A percentile compares a stretch with the other conserved stretches of the same genome.
Conservation (phyloP, 1,284 basidiomycete genomes). For the Apiotrichum siamense region DNA sequence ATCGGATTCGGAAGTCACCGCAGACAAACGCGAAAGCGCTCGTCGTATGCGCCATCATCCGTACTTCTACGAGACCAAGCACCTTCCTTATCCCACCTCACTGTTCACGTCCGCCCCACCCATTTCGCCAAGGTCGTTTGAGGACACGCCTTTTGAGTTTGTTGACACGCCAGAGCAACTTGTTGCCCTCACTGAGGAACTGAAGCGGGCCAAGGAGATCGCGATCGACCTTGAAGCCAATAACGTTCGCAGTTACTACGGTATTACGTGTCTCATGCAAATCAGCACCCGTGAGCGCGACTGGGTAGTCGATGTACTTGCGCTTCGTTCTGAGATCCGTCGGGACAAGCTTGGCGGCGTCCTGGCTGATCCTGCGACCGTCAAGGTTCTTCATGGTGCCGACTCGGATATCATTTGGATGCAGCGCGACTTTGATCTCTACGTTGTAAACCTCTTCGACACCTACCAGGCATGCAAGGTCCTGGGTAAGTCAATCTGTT, state of each 20-base stretch:
- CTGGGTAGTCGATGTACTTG: constrained; percentile 77
- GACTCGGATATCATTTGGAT: constrained; percentile 94
- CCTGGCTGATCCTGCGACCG: constrained; percentile 73
- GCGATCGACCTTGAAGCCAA: constrained; percentile 95
- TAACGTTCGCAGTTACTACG: constrained; percentile 72
- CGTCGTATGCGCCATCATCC: constrained; percentile 54
- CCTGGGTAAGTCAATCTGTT: constrained; percentile 53
- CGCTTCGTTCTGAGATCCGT: constrained; percentile 65
- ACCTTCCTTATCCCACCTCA: constrained; percentile 62
- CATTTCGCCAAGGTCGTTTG: constrained; percentile 55
- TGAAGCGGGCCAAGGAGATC: constrained; percentile 66
- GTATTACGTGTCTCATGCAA: constrained; percentile 92
- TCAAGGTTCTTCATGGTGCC: constrained; percentile 93
- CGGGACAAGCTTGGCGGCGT: constrained; percentile 55
- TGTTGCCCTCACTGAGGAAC: constrained; percentile 59
- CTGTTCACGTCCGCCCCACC: constrained; percentile 58
- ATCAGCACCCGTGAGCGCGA: constrained; percentile 78
- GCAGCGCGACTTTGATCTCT: constrained; percentile 90
- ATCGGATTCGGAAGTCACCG: background rate
- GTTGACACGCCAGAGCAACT: constrained; percentile 60
- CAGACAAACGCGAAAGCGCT: background rate
- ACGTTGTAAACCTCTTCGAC: constrained; percentile 91
- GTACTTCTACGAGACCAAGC: constrained; percentile 71
- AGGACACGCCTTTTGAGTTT: constrained; percentile 66
- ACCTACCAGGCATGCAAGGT: constrained; percentile 90